These are phyloP conservation scores for Diospyros kaki DNA, from an alignment of 148 eudicot genomes.

Conservation along the genomic window DNA sequence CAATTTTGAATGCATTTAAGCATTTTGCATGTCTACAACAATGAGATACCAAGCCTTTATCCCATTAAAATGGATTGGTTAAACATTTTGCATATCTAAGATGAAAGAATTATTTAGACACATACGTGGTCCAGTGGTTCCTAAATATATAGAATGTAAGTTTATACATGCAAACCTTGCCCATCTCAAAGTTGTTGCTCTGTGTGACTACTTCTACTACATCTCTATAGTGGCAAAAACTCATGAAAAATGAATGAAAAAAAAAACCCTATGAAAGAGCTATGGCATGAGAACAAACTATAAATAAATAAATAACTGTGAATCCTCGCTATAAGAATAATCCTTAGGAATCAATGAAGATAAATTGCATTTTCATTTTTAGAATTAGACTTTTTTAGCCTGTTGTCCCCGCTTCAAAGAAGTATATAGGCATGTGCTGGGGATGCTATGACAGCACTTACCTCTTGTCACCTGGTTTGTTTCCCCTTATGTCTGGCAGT, in stretches of 20 bases:
- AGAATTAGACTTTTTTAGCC: background rate
- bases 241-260: background rate
- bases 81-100: no score
- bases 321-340: background rate
- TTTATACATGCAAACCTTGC: background rate
- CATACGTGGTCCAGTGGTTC: no score
- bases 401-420: background rate
- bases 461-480: slow-evolving; percentile 79
- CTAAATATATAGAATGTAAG: no score
- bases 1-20: no score
- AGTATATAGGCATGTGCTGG: background rate
- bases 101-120: no score
- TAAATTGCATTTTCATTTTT: background rate
- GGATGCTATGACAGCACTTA: slow-evolving; percentile 21
- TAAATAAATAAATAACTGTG: background rate
- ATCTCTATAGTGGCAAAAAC: background rate
- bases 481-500: slow-evolving; percentile 92
- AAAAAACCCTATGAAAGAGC: background rate
- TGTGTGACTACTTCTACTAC: background rate
- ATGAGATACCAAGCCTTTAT: no score
- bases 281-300: background rate
- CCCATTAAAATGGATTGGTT: no score
- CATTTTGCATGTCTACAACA: no score
- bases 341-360: background rate
- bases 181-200: background rate